Percentiles rank a stretch among this genome's conserved stretches.
Evolutionary conservation across 345 rosid species (phyloP).

Genomic region (Euclidium syriacum): DNA sequence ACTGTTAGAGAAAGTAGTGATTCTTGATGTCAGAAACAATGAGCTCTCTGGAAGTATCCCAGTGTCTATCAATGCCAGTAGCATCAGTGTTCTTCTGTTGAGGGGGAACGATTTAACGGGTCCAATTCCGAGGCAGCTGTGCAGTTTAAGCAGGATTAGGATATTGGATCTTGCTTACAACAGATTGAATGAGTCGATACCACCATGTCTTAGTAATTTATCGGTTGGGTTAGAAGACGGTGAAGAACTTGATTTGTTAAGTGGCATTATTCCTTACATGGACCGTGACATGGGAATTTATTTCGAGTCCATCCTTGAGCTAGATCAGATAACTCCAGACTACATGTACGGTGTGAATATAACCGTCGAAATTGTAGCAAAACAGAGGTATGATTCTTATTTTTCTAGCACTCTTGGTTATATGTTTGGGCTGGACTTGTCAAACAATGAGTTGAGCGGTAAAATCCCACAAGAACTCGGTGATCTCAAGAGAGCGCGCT

Average conservation of each 20-base stretch:
- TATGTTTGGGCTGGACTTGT: conserved; percentile 15
- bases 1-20: background rate
- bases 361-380: background rate
- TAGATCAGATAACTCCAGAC: no score
- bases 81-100: background rate
- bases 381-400: conserved; percentile 4
- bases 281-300: no score
- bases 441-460: conserved; percentile 14
- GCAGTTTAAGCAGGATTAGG: background rate
- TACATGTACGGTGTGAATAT: background rate
- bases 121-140: background rate
- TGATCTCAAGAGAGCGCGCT: background rate
- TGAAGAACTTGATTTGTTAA: background rate
- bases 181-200: background rate
- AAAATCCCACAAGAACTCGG: conserved; percentile 6
- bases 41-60: background rate
- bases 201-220: background rate
- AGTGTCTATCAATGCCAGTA: background rate
- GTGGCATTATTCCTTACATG: no score
- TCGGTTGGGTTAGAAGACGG: background rate
- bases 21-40: background rate
- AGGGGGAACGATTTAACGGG: background rate
- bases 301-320: no score
- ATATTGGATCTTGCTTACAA: background rate
- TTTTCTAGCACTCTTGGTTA: background rate